phyloP scores from a whole-genome alignment of 805 yeast genomes.

The Monosporozyma siamensis region DNA sequence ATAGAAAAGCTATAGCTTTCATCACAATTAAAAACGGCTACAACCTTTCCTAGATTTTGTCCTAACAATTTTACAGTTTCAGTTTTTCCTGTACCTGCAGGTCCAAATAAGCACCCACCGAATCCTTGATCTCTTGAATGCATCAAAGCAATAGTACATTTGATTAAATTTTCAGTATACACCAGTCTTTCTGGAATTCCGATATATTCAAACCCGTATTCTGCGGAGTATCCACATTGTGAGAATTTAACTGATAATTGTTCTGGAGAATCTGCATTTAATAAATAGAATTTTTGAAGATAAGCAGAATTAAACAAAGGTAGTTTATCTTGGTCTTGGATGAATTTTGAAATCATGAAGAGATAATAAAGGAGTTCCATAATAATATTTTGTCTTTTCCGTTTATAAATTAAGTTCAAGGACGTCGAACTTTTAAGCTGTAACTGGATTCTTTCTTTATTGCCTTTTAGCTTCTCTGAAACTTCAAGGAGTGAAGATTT shows the following conservation, averaged over 20 bases:
- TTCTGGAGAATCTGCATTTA: no score
- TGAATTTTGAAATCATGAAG: slow-evolving; percentile 30
- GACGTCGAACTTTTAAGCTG: background rate
- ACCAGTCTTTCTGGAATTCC: slow-evolving; percentile 71
- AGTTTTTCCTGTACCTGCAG: slow-evolving; percentile 97
- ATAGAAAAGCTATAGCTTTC: slow-evolving; percentile 76
- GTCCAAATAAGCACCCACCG: slow-evolving; percentile 93
- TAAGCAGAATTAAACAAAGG: no score
- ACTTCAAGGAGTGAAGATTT: background rate
- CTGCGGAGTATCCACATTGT: slow-evolving; percentile 43
- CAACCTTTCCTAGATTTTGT: slow-evolving; percentile 67
- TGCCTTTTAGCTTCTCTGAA: background rate
- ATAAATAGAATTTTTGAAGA: no score
- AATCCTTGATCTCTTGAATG: slow-evolving; percentile 35
- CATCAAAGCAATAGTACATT: slow-evolving; percentile 59
- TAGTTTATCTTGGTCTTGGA: background rate
- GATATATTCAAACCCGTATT: slow-evolving; percentile 74
- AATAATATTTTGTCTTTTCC: slow-evolving; percentile 29
- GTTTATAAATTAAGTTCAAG: background rate
- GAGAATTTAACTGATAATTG: slow-evolving; percentile 30
- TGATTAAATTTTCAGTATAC: slow-evolving; percentile 60
- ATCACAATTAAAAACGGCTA: slow-evolving; percentile 84
- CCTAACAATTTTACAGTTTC: slow-evolving; percentile 84
- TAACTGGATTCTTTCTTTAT: background rate
- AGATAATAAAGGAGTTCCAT: slow-evolving; percentile 58